Conservation (phyloP, 2,329 filamentous ascomycete genomes). For the Zelopaecilomyces penicillatus region DNA sequence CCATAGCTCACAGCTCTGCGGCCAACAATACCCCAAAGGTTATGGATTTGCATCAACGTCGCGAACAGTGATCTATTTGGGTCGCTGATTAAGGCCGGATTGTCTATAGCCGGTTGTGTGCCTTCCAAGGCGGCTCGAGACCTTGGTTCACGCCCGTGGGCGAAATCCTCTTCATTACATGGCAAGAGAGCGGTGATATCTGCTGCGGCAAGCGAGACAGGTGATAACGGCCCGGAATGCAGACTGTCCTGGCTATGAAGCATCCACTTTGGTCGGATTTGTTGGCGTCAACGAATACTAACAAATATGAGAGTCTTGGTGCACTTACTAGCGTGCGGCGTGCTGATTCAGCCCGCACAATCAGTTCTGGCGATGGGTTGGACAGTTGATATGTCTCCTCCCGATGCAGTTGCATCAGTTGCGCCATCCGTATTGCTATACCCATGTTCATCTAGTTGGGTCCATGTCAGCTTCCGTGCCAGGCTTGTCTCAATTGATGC, state of each 20-base stretch:
- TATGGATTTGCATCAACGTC: constrained; percentile 45
- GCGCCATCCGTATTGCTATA: constrained; percentile 47
- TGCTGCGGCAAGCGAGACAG: constrained; percentile 40
- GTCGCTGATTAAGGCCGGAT: constrained; percentile 35
- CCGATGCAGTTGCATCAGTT: constrained; percentile 44
- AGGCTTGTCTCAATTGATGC: background rate
- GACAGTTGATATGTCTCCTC: constrained; percentile 43
- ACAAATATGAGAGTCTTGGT: background rate
- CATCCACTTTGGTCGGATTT: constrained; percentile 40
- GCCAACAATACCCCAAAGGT: constrained; percentile 45
- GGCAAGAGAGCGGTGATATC: constrained; percentile 49
- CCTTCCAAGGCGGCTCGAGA: constrained; percentile 46
- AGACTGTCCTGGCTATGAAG: constrained; percentile 50
- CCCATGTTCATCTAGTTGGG: constrained; percentile 45
- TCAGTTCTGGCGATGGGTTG: constrained; percentile 34
- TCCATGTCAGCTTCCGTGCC: background rate
- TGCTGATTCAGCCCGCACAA: constrained; percentile 46
- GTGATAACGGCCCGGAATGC: constrained; percentile 43
- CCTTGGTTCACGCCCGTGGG: constrained; percentile 35
- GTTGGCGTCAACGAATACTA: background rate
- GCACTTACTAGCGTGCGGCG: constrained; percentile 43
- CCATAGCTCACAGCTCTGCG: constrained; percentile 38
- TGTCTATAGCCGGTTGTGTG: constrained; percentile 39
- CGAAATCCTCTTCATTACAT: constrained; percentile 44
- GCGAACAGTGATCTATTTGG: constrained; percentile 45